A percentile compares a stretch with the other conserved stretches of the same genome.
Evolutionary conservation across 2,329 filamentous ascomycete species (phyloP).

Genomic region (Pestalotiopsis sp.): DNA sequence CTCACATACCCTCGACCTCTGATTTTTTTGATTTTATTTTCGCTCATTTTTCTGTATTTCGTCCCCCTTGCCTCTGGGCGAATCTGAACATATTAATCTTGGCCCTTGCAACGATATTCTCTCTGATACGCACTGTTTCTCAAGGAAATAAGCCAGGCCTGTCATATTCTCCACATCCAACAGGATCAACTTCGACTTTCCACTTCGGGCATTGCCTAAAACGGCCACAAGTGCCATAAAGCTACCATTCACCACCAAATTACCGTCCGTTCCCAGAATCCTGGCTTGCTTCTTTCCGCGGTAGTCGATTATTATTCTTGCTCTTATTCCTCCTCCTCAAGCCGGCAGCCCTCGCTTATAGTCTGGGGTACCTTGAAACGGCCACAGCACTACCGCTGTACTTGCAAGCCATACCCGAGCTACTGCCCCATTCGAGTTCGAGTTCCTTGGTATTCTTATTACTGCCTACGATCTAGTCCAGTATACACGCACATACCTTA

Average conservation of each 20-base stretch:
- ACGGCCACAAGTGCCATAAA: conserved; percentile 35
- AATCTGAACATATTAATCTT: conserved; percentile 30
- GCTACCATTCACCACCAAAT: conserved; percentile 33
- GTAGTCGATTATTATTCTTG: conserved; percentile 21
- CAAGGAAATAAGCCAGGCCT: conserved; percentile 48
- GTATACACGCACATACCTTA: neutral
- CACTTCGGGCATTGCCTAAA: conserved; percentile 44
- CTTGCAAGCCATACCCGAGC: conserved; percentile 20
- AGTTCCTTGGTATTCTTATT: conserved; percentile 19
- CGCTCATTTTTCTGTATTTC: neutral
- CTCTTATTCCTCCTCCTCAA: conserved; percentile 11
- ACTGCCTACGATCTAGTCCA: conserved; percentile 20
- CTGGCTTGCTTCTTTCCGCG: conserved; percentile 30
- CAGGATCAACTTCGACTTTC: conserved; percentile 39
- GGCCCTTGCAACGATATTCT: conserved; percentile 44
- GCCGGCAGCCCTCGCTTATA: conserved; percentile 19
- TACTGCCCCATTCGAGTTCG: conserved; percentile 14
- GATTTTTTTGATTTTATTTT: conserved; percentile 14
- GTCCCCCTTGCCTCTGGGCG: conserved; percentile 8
- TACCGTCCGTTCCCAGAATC: conserved; percentile 34
- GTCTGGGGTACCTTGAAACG: conserved; percentile 28
- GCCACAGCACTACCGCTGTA: conserved; percentile 29
- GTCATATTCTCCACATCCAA: conserved; percentile 44
- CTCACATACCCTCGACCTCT: conserved; percentile 16
- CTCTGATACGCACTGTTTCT: conserved; percentile 48